These are phyloP conservation scores for Aspergillus incahuasiensis DNA, from an alignment of 495 filamentous ascomycete genomes.

Conservation along the genomic window DNA sequence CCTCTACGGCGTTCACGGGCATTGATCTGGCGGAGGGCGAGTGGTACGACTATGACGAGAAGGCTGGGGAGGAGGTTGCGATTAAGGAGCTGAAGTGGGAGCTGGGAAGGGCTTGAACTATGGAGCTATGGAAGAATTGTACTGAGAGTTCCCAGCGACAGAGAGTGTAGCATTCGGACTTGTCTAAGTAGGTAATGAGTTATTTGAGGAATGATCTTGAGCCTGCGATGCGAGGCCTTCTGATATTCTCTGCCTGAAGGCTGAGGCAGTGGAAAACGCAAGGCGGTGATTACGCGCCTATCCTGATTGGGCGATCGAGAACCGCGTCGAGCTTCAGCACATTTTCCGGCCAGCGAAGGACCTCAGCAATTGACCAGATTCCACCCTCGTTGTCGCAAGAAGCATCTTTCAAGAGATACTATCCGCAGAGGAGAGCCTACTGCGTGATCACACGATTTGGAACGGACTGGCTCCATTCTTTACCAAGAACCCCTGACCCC, in stretches of 20 bases:
- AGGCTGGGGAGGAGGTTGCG: slow-evolving; percentile 72
- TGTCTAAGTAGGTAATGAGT: slow-evolving; percentile 11
- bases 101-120: slow-evolving; percentile 53
- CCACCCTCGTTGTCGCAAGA: slow-evolving; percentile 2
- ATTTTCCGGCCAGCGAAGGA: slow-evolving; percentile 29
- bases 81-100: slow-evolving; percentile 92
- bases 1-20: slow-evolving; percentile 66
- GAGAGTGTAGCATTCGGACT: slow-evolving; percentile 8
- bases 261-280: not conserved
- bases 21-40: slow-evolving; percentile 85
- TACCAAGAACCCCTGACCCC: not conserved
- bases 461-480: slow-evolving; percentile 12
- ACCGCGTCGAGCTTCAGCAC: slow-evolving; percentile 28
- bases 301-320: slow-evolving; percentile 22
- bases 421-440: not conserved
- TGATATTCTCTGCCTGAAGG: not conserved
- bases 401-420: not conserved
- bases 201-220: not conserved
- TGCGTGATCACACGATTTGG: not conserved
- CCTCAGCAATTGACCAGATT: slow-evolving; percentile 16
- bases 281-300: slow-evolving; percentile 24
- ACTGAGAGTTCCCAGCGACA: not conserved
- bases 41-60: slow-evolving; percentile 87
- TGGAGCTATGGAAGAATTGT: slow-evolving; percentile 2
- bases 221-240: not conserved